Percentiles rank a stretch among this genome's conserved stretches.
phyloP scores from a whole-genome alignment of 495 filamentous ascomycete genomes.

The Thozetella sp. region DNA sequence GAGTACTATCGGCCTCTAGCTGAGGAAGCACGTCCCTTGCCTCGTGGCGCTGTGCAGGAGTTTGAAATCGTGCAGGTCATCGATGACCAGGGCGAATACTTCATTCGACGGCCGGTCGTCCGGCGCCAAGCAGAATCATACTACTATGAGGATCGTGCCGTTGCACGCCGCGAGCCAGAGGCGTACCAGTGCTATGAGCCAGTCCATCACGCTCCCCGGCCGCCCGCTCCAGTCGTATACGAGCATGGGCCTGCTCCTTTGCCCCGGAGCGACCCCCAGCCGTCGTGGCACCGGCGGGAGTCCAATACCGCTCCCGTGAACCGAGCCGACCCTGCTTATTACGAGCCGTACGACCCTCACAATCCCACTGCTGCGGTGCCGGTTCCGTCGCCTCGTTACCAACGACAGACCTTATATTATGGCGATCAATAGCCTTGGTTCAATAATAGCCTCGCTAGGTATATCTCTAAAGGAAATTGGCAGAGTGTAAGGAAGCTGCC shows the following conservation, averaged over 20 bases:
- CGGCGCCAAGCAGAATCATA: slow-evolving; percentile 23
- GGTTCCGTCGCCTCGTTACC: not conserved
- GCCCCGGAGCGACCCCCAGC: not conserved
- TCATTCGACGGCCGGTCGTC: slow-evolving; percentile 38
- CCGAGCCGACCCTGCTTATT: slow-evolving; percentile 21
- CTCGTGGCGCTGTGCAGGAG: slow-evolving; percentile 27
- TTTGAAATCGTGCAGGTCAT: slow-evolving; percentile 47
- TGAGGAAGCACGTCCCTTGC: slow-evolving; percentile 23
- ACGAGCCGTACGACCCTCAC: slow-evolving; percentile 43
- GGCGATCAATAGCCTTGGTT: not conserved
- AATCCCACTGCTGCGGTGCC: not conserved
- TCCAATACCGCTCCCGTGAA: slow-evolving; percentile 7
- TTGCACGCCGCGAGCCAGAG: slow-evolving; percentile 5
- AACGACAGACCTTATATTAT: not conserved
- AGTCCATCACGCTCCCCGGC: slow-evolving; percentile 12
- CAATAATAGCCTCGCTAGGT: too few species aligned
- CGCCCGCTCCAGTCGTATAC: not conserved
- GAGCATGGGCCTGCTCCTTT: not conserved
- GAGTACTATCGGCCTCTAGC: slow-evolving; percentile 32
- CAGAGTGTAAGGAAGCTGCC: too few species aligned
- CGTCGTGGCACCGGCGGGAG: slow-evolving; percentile 1
- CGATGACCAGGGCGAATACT: slow-evolving; percentile 44
- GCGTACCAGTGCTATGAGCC: slow-evolving; percentile 15
- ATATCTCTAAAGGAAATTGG: too few species aligned
- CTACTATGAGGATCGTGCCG: slow-evolving; percentile 14